Percentiles rank a stretch among this genome's conserved stretches.
Evolutionary conservation across 2,329 filamentous ascomycete genomes (phyloP).

Genomic region (Calonectria pteridis): DNA sequence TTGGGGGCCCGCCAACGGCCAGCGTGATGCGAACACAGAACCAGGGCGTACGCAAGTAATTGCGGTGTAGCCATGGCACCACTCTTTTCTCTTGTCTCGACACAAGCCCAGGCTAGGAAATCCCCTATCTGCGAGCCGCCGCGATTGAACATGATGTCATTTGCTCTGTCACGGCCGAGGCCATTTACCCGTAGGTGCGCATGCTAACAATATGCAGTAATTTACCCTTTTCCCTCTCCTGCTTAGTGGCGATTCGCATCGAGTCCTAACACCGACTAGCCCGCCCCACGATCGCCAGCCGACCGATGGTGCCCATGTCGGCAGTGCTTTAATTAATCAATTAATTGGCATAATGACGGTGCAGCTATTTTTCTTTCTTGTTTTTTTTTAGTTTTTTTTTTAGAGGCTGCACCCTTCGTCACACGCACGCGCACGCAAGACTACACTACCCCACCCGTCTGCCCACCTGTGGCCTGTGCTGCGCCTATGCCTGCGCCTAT

Average conservation of each 20-base stretch:
- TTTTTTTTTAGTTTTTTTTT: background rate
- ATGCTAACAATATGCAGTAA: background rate
- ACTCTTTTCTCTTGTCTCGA: slow-evolving; percentile 1
- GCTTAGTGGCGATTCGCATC: slow-evolving; percentile 5
- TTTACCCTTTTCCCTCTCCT: background rate
- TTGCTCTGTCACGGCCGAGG: background rate
- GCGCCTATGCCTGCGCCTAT: background rate
- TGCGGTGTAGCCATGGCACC: slow-evolving; percentile 7
- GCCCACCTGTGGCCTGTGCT: slow-evolving; percentile 13
- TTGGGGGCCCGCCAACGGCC: slow-evolving; percentile 3
- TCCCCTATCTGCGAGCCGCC: background rate
- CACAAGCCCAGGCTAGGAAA: background rate
- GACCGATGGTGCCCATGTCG: background rate
- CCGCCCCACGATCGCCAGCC: background rate
- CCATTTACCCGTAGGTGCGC: background rate
- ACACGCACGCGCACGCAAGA: slow-evolving; percentile 8
- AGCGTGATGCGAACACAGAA: slow-evolving; percentile 2
- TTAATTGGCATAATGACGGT: background rate
- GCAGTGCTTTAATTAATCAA: background rate
- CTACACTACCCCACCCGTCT: slow-evolving; percentile 26
- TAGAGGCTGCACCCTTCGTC: slow-evolving; percentile 3
- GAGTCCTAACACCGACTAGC: background rate
- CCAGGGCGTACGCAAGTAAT: slow-evolving; percentile 19
- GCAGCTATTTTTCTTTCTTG: background rate
- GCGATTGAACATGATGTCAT: background rate